Conservation (phyloP, 1,284 basidiomycete species). For the Prillingera fragicola region DNA sequence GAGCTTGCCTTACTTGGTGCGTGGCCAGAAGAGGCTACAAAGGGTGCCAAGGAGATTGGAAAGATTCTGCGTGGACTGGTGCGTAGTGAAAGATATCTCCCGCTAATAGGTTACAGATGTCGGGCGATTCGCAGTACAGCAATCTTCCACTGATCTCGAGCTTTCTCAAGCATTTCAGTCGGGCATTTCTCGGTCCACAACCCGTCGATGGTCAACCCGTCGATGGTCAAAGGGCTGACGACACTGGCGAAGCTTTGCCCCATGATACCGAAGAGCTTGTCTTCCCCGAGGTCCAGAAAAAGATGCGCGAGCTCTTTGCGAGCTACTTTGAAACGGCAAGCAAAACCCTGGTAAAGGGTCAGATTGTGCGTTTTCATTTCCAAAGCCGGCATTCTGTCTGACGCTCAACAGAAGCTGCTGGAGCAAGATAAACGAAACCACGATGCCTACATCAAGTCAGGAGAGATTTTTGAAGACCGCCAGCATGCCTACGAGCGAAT, state of each 20-base stretch:
- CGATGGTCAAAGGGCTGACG: constrained; percentile 6
- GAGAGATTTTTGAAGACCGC: constrained; percentile 98
- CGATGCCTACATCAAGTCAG: constrained; percentile 96
- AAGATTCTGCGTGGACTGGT: constrained; percentile 67
- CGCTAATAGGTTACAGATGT: constrained; percentile 56
- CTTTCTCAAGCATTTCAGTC: constrained; percentile 76
- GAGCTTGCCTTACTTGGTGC: constrained; percentile 80
- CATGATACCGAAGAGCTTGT: constrained; percentile 66
- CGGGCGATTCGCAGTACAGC: constrained; percentile 75
- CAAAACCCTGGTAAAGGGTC: constrained; percentile 85
- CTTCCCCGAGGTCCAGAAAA: constrained; percentile 73
- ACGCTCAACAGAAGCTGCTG: constrained; percentile 70
- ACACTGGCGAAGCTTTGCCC: constrained; percentile 10
- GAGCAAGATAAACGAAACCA: constrained; percentile 94
- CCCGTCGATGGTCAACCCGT: constrained; percentile 35
- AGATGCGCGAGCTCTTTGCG: constrained; percentile 87
- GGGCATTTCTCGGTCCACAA: constrained; percentile 69
- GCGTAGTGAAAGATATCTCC: constrained; percentile 29
- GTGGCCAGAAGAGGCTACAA: constrained; percentile 54
- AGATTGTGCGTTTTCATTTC: constrained; percentile 60
- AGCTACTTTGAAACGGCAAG: constrained; percentile 86
- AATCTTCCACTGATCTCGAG: constrained; percentile 77
- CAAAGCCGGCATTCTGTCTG: constrained; percentile 1
- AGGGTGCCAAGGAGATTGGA: constrained; percentile 66
- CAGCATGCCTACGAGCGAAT: constrained; percentile 98